Evolutionary conservation across 73 alveolate genomes (phyloP).

Genomic region (Paramecium pentaurelia): DNA sequence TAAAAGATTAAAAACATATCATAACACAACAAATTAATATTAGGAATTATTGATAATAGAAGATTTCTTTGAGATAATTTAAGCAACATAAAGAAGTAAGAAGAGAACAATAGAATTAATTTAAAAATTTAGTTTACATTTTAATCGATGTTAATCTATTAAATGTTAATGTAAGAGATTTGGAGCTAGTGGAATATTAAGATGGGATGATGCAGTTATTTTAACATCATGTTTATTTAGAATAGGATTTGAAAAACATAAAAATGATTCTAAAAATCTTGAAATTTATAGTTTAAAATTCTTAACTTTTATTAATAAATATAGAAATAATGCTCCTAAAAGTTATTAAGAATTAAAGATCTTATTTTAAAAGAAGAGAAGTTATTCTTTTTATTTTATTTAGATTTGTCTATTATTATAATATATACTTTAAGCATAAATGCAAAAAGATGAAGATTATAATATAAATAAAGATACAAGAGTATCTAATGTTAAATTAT

Average conservation of each 20-base stretch:
- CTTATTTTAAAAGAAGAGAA: not conserved
- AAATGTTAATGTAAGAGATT: not conserved
- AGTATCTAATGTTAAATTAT: not conserved
- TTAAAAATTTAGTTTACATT: not conserved
- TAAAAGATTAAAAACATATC: not conserved
- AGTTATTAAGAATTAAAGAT: constrained; percentile 20
- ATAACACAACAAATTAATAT: not conserved
- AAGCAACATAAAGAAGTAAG: not conserved
- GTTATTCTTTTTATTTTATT: not conserved
- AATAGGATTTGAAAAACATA: not conserved
- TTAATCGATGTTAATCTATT: not conserved
- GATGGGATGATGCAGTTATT: not conserved
- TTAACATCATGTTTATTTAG: not conserved
- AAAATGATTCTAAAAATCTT: not conserved
- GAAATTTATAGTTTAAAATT: constrained; percentile 24
- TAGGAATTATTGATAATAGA: not conserved
- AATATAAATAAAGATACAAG: constrained; percentile 11
- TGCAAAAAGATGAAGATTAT: constrained; percentile 8
- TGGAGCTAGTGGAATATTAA: constrained; percentile 17
- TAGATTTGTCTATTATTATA: not conserved
- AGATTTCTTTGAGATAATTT: not conserved
- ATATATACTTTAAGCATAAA: not conserved
- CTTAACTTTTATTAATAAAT: not conserved
- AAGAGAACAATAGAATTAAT: not conserved
- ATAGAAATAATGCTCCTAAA: not conserved